A percentile compares a stretch with the other conserved stretches of the same genome.
phyloP scores from a whole-genome alignment of 140 eudicot genomes.

The Senecio squalidus region DNA sequence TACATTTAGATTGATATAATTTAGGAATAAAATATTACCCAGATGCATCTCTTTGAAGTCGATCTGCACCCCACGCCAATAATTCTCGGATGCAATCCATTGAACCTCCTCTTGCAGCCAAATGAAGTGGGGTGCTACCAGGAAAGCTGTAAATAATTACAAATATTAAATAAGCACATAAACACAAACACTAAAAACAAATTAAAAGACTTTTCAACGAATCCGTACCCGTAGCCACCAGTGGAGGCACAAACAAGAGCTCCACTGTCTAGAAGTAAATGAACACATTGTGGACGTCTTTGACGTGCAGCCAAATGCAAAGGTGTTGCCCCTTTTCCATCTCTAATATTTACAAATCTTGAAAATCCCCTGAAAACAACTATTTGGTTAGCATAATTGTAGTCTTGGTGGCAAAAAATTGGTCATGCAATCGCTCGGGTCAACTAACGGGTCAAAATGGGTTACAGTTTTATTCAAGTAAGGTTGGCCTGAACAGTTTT shows the following conservation, averaged over 20 bases:
- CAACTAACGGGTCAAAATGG: no score
- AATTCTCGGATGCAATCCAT: conserved; percentile 85
- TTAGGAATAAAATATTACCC: conserved; percentile 43
- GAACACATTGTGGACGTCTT: conserved; percentile 68
- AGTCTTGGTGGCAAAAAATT: no score
- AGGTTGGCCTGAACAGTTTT: no score
- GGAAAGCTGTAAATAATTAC: conserved; percentile 40
- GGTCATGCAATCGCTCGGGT: no score
- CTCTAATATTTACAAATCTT: conserved; percentile 85
- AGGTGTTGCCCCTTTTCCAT: conserved; percentile 81
- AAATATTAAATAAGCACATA: neutral
- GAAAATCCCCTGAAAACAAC: conserved; percentile 71
- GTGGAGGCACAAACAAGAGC: conserved; percentile 91
- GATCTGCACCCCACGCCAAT: conserved; percentile 94
- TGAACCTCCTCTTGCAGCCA: conserved; percentile 91
- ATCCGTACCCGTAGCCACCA: conserved; percentile 69
- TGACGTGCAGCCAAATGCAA: conserved; percentile 88
- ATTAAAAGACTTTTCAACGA: conserved; percentile 1
- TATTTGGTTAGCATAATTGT: conserved; percentile 2
- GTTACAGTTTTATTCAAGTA: no score
- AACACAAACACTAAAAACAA: neutral
- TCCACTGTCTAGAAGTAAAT: conserved; percentile 58
- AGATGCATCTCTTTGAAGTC: conserved; percentile 75
- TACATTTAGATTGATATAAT: conserved; percentile 3
- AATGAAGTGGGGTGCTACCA: conserved; percentile 93